Percentiles rank a stretch among this genome's conserved stretches.
Conservation (phyloP, 2,329 filamentous ascomycete genomes). For the Fusarium pseudograminearum region DNA sequence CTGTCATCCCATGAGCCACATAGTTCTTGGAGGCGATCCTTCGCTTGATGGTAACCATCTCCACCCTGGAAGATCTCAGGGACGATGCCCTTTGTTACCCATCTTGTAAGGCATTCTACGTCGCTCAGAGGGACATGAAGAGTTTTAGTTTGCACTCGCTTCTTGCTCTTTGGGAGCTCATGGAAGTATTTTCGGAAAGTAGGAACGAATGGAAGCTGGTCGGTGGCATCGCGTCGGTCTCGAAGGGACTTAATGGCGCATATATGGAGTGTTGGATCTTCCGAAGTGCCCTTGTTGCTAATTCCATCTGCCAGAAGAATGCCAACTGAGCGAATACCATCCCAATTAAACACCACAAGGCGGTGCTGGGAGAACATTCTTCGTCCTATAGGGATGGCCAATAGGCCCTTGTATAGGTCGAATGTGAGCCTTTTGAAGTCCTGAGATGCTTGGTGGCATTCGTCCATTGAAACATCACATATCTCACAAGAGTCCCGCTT, state of each 20-base stretch:
- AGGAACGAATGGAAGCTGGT: conserved; percentile 85
- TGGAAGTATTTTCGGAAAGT: conserved; percentile 76
- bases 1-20: conserved; percentile 80
- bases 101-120: conserved; percentile 86
- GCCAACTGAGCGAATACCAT: conserved; percentile 84
- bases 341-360: conserved; percentile 85
- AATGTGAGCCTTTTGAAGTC: conserved; percentile 82
- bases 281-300: conserved; percentile 66
- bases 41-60: conserved; percentile 65
- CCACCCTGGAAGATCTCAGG: conserved; percentile 69
- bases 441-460: conserved; percentile 84
- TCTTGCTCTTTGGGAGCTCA: conserved; percentile 73
- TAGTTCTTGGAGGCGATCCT: conserved; percentile 75
- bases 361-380: conserved; percentile 81
- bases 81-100: conserved; percentile 68
- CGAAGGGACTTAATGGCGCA: conserved; percentile 79
- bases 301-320: conserved; percentile 83
- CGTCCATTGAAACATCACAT: conserved; percentile 83
- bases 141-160: conserved; percentile 75
- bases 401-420: conserved; percentile 80
- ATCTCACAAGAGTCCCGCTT: conserved; percentile 85
- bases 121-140: conserved; percentile 79
- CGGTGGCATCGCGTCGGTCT: conserved; percentile 79
- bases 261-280: conserved; percentile 78
- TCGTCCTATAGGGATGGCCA: conserved; percentile 84